Conservation (phyloP, 257 asterid genomes). For the Plectranthus barbatus region DNA sequence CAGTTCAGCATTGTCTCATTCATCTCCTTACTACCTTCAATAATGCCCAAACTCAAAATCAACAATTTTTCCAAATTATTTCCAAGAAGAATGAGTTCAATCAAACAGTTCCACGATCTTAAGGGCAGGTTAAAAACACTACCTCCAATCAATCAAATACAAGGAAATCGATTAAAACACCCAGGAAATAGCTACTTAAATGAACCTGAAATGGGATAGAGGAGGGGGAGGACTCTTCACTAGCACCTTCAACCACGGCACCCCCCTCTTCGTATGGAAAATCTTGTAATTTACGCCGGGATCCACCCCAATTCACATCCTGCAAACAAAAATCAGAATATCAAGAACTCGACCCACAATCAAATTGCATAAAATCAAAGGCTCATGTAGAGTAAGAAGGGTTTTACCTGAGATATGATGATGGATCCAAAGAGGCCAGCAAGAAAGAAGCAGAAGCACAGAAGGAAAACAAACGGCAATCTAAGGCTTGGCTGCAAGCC, state of each 20-base stretch:
- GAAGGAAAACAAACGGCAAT: conserved; percentile 28
- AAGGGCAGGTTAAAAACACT: no score
- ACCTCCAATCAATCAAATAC: not conserved
- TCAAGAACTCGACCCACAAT: no score
- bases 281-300: conserved; percentile 20
- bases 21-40: not conserved
- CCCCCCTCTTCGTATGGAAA: conserved; percentile 13
- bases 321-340: conserved; percentile 10
- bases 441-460: conserved; percentile 45
- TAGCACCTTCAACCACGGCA: conserved; percentile 27
- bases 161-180: not conserved
- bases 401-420: conserved; percentile 33
- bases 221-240: conserved; percentile 27
- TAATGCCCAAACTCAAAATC: not conserved
- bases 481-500: conserved; percentile 19
- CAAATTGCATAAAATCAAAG: not conserved
- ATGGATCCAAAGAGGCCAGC: conserved; percentile 46
- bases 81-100: not conserved
- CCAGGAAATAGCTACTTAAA: not conserved
- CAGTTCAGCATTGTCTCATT: not conserved
- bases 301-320: conserved; percentile 26
- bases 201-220: conserved; percentile 44
- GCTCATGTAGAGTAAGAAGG: not conserved
- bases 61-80: not conserved
- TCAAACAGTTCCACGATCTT: not conserved